phyloP scores from a whole-genome alignment of 495 filamentous ascomycete species.

The Apodospora peruviana region DNA sequence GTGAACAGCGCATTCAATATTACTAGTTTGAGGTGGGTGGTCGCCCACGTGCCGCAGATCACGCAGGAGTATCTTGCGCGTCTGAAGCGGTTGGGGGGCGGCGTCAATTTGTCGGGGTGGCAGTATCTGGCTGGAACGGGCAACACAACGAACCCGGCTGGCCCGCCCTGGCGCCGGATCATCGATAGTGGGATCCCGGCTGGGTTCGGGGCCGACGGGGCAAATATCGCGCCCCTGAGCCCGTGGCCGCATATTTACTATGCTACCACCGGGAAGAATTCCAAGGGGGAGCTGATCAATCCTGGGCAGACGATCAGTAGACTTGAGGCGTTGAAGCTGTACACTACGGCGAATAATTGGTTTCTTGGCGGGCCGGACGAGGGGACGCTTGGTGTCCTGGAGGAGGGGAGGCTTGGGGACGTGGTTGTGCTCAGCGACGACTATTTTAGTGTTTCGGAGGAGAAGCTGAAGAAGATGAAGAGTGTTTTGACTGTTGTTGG shows the following conservation, averaged over 20 bases:
- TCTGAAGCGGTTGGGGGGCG: conserved; percentile 20
- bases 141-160: conserved; percentile 10
- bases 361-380: conserved; percentile 24
- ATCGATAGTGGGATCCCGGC: conserved; percentile 20
- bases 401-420: conserved; percentile 22
- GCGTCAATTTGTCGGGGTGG: conserved; percentile 23
- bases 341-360: conserved; percentile 23
- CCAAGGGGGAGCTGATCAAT: conserved; percentile 20
- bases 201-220: conserved; percentile 23
- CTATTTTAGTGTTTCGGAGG: conserved; percentile 19
- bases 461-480: conserved; percentile 14
- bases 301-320: conserved; percentile 14
- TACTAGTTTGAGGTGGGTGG: conserved; percentile 17
- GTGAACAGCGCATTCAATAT: conserved; percentile 9
- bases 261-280: conserved; percentile 23
- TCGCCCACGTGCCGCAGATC: conserved; percentile 25
- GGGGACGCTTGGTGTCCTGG: conserved; percentile 14
- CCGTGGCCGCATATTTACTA: conserved; percentile 25
- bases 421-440: conserved; percentile 22
- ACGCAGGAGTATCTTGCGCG: conserved; percentile 16
- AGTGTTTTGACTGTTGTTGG: conserved; percentile 22
- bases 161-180: conserved; percentile 19
- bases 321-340: conserved; percentile 16
- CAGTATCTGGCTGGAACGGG: conserved; percentile 18
- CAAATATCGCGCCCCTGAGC: conserved; percentile 24